These are phyloP conservation scores for Sonneratia alba DNA, from an alignment of 345 rosid species.

Conservation along the genomic window DNA sequence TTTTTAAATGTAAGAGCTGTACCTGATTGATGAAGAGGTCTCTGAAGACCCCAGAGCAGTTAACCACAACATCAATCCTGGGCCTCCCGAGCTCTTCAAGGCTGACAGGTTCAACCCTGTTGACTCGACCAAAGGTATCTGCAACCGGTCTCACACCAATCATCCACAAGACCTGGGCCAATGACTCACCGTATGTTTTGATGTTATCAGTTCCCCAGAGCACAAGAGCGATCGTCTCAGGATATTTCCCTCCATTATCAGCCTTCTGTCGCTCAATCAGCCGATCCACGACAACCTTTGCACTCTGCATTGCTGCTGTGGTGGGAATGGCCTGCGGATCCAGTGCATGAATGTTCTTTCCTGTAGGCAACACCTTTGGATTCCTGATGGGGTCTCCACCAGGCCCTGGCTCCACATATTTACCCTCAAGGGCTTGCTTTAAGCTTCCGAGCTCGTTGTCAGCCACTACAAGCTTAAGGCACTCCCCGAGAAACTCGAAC, in stretches of 20 bases:
- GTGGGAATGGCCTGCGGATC: conserved; percentile 99
- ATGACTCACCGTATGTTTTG: conserved; percentile 94
- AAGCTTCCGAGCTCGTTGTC: conserved; percentile 89
- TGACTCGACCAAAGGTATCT: conserved; percentile 87
- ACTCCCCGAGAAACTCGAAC: conserved; percentile 78
- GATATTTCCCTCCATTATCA: conserved; percentile 86
- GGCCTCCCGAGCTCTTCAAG: conserved; percentile 98
- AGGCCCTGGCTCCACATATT: conserved; percentile 93
- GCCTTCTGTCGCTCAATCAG: conserved; percentile 79
- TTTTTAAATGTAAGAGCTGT: background rate
- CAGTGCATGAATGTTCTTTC: conserved; percentile 95
- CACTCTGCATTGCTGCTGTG: conserved; percentile 94
- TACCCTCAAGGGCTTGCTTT: conserved; percentile 93
- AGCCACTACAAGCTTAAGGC: conserved; percentile 80
- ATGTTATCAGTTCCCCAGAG: conserved; percentile 98
- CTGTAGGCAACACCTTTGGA: conserved; percentile 95
- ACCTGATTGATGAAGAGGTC: conserved; percentile 98
- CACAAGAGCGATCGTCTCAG: conserved; percentile 91
- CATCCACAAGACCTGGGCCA: conserved; percentile 98
- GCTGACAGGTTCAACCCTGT: conserved; percentile 80
- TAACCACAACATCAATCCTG: conserved; percentile 93
- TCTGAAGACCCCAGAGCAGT: conserved; percentile 98
- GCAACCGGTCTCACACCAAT: conserved; percentile 85
- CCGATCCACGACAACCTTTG: conserved; percentile 82
- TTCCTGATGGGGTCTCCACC: conserved; percentile 98